These are phyloP conservation scores for Aureococcus anophagefferens DNA, from an alignment of 108 stramenopile species.

Conservation along the genomic window DNA sequence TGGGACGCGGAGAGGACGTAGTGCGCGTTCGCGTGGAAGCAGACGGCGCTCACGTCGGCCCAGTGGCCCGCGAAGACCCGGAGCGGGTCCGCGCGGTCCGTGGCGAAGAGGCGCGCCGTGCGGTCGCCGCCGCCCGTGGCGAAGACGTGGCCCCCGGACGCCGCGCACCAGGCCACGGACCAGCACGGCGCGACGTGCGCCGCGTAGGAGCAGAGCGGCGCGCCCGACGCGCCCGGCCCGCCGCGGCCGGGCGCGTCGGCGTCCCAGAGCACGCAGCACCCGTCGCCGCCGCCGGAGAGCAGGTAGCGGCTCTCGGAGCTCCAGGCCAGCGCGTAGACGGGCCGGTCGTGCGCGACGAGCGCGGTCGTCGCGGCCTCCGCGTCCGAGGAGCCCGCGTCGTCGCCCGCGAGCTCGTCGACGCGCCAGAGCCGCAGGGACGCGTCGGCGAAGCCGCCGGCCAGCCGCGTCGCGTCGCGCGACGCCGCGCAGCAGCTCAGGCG, in stretches of 20 bases:
- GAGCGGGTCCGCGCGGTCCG: constrained; percentile 71
- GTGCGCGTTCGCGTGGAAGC: constrained; percentile 89
- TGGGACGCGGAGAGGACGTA: constrained; percentile 79
- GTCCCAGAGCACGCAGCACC: constrained; percentile 73
- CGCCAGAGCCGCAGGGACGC: background rate
- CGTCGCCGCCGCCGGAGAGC: constrained; percentile 74
- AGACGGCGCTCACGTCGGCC: constrained; percentile 69
- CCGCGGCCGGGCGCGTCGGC: constrained; percentile 53
- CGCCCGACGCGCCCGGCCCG: background rate
- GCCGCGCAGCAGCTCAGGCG: background rate
- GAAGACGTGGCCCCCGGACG: constrained; percentile 79
- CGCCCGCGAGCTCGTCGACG: background rate
- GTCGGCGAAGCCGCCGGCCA: background rate
- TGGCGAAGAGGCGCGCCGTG: constrained; percentile 83
- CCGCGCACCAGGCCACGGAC: background rate
- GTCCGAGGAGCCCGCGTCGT: background rate
- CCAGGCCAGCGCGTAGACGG: constrained; percentile 78
- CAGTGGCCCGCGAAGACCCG: constrained; percentile 86
- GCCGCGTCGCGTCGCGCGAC: background rate
- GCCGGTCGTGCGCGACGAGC: constrained; percentile 5
- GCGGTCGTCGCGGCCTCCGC: background rate
- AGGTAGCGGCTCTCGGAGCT: constrained; percentile 63
- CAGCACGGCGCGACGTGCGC: background rate
- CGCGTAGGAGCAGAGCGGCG: background rate
- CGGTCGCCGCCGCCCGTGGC: constrained; percentile 81